These are phyloP conservation scores for Sungouiozyma ichnusensis DNA, from an alignment of 805 yeast species.

Conservation along the genomic window DNA sequence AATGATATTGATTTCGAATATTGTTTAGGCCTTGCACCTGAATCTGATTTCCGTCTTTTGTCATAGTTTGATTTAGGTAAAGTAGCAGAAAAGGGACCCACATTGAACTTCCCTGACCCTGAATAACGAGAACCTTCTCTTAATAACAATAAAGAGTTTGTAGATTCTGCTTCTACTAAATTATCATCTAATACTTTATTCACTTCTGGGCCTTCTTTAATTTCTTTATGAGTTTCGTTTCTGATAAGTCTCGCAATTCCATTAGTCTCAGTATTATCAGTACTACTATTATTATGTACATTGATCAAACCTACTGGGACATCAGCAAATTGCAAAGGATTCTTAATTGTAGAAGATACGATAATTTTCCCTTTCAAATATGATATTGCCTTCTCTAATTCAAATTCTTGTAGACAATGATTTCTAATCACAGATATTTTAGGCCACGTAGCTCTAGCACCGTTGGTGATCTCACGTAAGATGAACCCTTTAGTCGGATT, in stretches of 20 bases:
- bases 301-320: constrained; percentile 16
- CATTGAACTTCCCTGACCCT: background rate
- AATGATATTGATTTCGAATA: constrained; percentile 12
- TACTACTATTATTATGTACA: constrained; percentile 1
- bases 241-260: background rate
- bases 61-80: constrained; percentile 3
- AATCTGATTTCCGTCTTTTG: constrained; percentile 19
- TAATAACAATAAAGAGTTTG: constrained; percentile 16
- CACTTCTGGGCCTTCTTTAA: constrained; percentile 1
- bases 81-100: background rate
- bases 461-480: constrained; percentile 52
- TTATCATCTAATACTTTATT: constrained; percentile 19
- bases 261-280: background rate
- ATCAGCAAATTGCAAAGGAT: constrained; percentile 20
- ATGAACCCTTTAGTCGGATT: constrained; percentile 77
- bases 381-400: constrained; percentile 67
- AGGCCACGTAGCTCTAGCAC: constrained; percentile 90
- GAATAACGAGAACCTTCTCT: constrained; percentile 10
- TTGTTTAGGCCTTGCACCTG: constrained; percentile 11
- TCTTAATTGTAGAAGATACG: constrained; percentile 23
- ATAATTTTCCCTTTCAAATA: constrained; percentile 51
- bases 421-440: constrained; percentile 72
- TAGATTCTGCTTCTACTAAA: constrained; percentile 19
- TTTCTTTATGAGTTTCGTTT: background rate
- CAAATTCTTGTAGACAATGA: constrained; percentile 85